Conservation (phyloP, 257 asterid species). For the Eucommia ulmoides region DNA sequence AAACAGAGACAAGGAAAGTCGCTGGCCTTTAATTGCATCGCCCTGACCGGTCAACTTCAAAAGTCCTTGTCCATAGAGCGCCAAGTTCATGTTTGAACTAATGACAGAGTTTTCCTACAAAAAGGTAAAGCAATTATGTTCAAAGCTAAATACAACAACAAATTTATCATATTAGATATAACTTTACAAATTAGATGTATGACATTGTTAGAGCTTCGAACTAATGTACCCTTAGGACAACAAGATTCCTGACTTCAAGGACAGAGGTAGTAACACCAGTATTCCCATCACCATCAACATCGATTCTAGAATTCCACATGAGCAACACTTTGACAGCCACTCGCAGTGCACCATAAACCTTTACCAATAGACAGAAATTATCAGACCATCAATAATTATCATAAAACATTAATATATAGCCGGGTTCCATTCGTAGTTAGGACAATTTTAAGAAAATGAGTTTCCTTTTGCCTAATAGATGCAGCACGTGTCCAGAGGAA, state of each 20-base stretch:
- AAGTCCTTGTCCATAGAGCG: conserved; percentile 81
- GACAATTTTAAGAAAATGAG: no score
- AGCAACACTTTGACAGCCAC: conserved; percentile 90
- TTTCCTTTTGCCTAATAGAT: no score
- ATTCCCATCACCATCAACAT: conserved; percentile 78
- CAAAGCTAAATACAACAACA: conserved; percentile 8
- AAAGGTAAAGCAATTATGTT: conserved; percentile 3
- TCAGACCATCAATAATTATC: neutral
- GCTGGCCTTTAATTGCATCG: conserved; percentile 88
- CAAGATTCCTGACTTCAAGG: conserved; percentile 96
- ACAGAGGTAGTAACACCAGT: conserved; percentile 68
- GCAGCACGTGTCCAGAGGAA: no score
- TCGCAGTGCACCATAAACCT: conserved; percentile 94
- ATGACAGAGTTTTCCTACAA: conserved; percentile 78
- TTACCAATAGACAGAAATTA: neutral
- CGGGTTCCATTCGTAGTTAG: no score
- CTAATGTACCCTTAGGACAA: conserved; percentile 67
- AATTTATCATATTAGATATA: conserved; percentile 9
- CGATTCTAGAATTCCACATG: conserved; percentile 83
- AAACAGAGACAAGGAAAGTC: conserved; percentile 76
- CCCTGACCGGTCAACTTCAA: conserved; percentile 72
- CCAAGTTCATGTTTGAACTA: conserved; percentile 85
- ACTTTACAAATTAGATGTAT: neutral
- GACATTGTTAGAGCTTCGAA: conserved; percentile 10
- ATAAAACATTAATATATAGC: no score